A percentile compares a stretch with the other conserved stretches of the same genome.
Evolutionary conservation across 768 basidiomycete genomes (phyloP).

Genomic region (Pisolithus albus): DNA sequence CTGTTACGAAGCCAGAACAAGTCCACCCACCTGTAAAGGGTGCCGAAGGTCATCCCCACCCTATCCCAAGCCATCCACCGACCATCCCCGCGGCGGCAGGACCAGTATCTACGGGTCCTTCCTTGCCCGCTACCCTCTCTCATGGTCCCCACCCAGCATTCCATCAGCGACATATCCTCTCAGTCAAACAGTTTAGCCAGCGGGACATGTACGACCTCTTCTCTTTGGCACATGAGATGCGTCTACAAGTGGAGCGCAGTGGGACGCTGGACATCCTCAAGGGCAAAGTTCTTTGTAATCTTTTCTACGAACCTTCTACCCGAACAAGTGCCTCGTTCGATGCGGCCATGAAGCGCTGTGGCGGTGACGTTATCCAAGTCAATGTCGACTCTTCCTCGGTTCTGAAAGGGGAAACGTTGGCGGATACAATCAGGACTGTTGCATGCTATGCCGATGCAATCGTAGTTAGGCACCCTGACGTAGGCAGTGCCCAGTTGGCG

Average conservation of each 20-base stretch:
- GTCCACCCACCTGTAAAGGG: constrained; percentile 27
- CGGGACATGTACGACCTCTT: constrained; percentile 92
- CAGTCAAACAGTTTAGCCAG: constrained; percentile 88
- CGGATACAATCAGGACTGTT: constrained; percentile 90
- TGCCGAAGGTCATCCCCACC: constrained; percentile 17
- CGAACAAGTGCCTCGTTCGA: constrained; percentile 95
- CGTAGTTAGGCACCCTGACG: constrained; percentile 89
- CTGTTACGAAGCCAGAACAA: constrained; percentile 21
- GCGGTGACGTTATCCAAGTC: constrained; percentile 89
- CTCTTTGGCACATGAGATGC: constrained; percentile 94
- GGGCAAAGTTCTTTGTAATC: constrained; percentile 82
- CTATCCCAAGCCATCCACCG: constrained; percentile 7
- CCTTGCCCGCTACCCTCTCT: constrained; percentile 9
- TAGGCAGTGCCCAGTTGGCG: constrained; percentile 91
- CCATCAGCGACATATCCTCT: constrained; percentile 88
- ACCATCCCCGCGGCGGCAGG: not conserved
- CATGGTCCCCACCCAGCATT: constrained; percentile 70
- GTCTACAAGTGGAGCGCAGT: constrained; percentile 87
- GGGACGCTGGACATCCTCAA: constrained; percentile 84
- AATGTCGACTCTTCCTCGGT: constrained; percentile 80
- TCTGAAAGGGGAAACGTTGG: constrained; percentile 85
- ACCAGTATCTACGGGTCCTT: constrained; percentile 5
- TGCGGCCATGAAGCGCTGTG: constrained; percentile 97
- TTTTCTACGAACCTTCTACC: constrained; percentile 97
- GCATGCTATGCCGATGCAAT: constrained; percentile 95